A percentile compares a stretch with the other conserved stretches of the same genome.
These are phyloP conservation scores for Canna indica DNA, from an alignment of 176 grass and related monocot genomes.

Conservation along the genomic window DNA sequence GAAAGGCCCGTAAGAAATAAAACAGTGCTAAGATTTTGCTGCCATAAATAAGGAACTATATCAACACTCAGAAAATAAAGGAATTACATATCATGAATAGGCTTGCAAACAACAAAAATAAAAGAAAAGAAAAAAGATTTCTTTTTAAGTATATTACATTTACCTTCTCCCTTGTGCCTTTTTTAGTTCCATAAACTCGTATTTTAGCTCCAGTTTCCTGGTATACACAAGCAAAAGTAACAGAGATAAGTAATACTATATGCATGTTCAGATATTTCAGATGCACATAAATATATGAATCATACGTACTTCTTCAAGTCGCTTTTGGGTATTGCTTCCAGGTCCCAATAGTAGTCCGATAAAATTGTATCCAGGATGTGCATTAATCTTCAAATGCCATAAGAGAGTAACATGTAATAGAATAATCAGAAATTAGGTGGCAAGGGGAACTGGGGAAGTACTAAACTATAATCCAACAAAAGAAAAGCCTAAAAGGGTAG, in stretches of 20 bases:
- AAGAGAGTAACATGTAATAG: neutral
- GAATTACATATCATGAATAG: slow-evolving; percentile 8
- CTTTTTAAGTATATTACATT: too few species aligned
- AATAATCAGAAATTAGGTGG: neutral
- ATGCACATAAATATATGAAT: neutral
- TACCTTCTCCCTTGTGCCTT: slow-evolving; percentile 66
- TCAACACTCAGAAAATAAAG: neutral
- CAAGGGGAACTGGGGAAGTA: neutral
- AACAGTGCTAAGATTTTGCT: neutral
- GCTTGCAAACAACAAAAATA: neutral
- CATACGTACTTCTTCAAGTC: slow-evolving; percentile 62
- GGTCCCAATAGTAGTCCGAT: slow-evolving; percentile 72
- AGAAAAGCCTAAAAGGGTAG: neutral
- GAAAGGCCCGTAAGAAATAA: neutral
- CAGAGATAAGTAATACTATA: neutral
- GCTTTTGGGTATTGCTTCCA: slow-evolving; percentile 66
- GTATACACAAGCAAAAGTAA: slow-evolving; percentile 1
- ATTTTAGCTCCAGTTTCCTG: slow-evolving; percentile 86
- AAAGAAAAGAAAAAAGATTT: too few species aligned
- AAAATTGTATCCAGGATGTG: slow-evolving; percentile 53
- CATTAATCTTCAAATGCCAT: slow-evolving; percentile 40
- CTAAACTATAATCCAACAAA: neutral
- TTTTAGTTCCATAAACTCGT: slow-evolving; percentile 64
- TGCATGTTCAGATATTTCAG: neutral
- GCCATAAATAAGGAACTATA: neutral